Conservation (phyloP, 306 rosid species). For the Casuarina cunninghamiana region DNA sequence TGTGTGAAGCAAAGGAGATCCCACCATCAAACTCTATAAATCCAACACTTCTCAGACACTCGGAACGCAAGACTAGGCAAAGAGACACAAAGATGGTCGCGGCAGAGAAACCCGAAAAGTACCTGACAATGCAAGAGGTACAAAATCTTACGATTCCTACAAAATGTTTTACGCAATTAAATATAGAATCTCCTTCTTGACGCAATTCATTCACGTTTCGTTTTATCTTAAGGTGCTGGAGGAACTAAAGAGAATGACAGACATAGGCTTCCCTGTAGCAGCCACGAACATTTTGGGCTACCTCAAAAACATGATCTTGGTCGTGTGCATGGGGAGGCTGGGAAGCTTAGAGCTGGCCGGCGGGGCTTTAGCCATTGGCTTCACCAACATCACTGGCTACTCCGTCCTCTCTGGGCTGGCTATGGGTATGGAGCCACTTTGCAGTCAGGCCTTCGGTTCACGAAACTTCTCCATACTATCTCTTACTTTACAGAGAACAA, state of each 20-base stretch:
- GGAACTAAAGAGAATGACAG: slow-evolving; percentile 60
- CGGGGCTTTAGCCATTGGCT: slow-evolving; percentile 76
- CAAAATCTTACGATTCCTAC: slow-evolving; percentile 23
- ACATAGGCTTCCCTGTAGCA: slow-evolving; percentile 73
- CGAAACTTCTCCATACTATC: slow-evolving; percentile 47
- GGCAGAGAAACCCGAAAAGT: slow-evolving; percentile 38
- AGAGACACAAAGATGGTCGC: slow-evolving; percentile 34
- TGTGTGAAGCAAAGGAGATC: slow-evolving; percentile 8
- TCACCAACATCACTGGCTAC: slow-evolving; percentile 80
- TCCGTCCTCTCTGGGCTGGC: slow-evolving; percentile 73
- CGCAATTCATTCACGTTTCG: not conserved
- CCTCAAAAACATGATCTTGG: slow-evolving; percentile 66
- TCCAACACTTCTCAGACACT: not conserved
- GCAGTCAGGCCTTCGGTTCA: slow-evolving; percentile 79
- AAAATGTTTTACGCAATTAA: not conserved
- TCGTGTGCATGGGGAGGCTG: slow-evolving; percentile 74
- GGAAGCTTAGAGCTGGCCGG: slow-evolving; percentile 77
- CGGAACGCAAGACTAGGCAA: slow-evolving; percentile 14
- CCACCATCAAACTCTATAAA: slow-evolving; percentile 1
- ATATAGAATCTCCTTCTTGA: not conserved
- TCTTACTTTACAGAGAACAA: slow-evolving; percentile 56
- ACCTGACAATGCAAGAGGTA: slow-evolving; percentile 59
- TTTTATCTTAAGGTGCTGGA: slow-evolving; percentile 52
- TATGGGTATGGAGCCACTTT: slow-evolving; percentile 81
- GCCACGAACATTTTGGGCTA: slow-evolving; percentile 68